Percentiles rank a stretch among this genome's conserved stretches.
Evolutionary conservation across 495 filamentous ascomycete genomes (phyloP).

Genomic region (Penicillium mononematosum): DNA sequence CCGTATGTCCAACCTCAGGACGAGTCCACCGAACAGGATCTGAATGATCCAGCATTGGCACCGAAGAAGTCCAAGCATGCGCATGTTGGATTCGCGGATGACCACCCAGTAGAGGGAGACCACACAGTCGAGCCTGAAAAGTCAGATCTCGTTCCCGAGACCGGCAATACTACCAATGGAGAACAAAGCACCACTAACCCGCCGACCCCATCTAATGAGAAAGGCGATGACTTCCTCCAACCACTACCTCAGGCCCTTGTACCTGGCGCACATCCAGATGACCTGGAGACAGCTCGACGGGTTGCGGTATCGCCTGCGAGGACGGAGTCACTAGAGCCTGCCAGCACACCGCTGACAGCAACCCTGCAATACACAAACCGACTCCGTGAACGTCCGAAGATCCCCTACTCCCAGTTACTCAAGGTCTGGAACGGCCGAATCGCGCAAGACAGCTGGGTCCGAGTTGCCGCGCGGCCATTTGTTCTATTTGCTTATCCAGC

Average conservation of each 20-base stretch:
- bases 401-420: constrained; percentile 69
- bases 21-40: constrained; percentile 12
- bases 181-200: constrained; percentile 9
- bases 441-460: constrained; percentile 73
- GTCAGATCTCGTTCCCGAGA: background rate
- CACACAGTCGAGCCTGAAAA: constrained; percentile 4
- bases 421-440: constrained; percentile 75
- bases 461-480: constrained; percentile 73
- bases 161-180: background rate
- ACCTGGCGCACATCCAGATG: constrained; percentile 11
- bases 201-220: constrained; percentile 16
- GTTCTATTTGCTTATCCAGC: constrained; percentile 84
- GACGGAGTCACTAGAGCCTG: constrained; percentile 33
- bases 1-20: constrained; percentile 24
- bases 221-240: constrained; percentile 12
- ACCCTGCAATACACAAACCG: constrained; percentile 56
- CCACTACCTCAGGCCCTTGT: constrained; percentile 11
- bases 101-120: constrained; percentile 20
- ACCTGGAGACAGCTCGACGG: constrained; percentile 26
- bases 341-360: constrained; percentile 21
- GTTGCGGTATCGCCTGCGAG: constrained; percentile 30
- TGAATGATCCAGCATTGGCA: background rate
- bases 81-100: constrained; percentile 59
- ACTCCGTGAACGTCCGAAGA: constrained; percentile 57
- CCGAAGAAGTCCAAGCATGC: constrained; percentile 34